These are phyloP conservation scores for Talaromyces rugulosus DNA, from an alignment of 2,329 filamentous ascomycete genomes.

Conservation along the genomic window DNA sequence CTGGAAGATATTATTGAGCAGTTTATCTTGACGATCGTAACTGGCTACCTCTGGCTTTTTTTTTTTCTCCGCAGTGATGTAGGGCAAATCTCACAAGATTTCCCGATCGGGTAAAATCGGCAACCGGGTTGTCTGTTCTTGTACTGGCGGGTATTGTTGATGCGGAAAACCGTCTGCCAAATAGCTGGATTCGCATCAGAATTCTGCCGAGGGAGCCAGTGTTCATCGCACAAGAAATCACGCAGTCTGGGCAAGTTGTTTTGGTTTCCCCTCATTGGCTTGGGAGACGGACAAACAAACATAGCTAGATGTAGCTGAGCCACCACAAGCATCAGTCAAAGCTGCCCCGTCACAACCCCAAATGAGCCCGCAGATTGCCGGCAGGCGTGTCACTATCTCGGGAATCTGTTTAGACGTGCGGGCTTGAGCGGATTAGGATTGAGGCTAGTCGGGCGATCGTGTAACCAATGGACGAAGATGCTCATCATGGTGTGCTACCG, in stretches of 20 bases:
- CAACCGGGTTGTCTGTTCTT: background rate
- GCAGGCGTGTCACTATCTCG: background rate
- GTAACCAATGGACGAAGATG: background rate
- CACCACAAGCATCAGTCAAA: background rate
- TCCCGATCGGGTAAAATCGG: background rate
- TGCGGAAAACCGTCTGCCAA: background rate
- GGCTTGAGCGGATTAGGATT: background rate
- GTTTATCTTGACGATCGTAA: background rate
- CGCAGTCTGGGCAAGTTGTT: background rate
- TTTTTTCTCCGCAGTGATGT: background rate
- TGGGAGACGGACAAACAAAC: background rate
- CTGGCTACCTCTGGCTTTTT: background rate
- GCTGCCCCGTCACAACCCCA: background rate
- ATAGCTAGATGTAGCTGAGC: background rate
- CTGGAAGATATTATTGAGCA: background rate
- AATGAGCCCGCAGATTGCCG: background rate
- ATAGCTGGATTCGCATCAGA: background rate
- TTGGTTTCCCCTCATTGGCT: background rate
- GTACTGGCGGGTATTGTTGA: background rate
- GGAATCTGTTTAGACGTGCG: background rate
- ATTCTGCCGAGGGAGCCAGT: background rate
- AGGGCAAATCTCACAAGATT: background rate
- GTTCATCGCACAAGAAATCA: background rate
- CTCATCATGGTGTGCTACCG: background rate
- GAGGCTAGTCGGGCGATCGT: background rate